A percentile compares a stretch with the other conserved stretches of the same genome.
Evolutionary conservation across 1,139 yeast species (phyloP).

Genomic region (Hyphopichia khmerensis): DNA sequence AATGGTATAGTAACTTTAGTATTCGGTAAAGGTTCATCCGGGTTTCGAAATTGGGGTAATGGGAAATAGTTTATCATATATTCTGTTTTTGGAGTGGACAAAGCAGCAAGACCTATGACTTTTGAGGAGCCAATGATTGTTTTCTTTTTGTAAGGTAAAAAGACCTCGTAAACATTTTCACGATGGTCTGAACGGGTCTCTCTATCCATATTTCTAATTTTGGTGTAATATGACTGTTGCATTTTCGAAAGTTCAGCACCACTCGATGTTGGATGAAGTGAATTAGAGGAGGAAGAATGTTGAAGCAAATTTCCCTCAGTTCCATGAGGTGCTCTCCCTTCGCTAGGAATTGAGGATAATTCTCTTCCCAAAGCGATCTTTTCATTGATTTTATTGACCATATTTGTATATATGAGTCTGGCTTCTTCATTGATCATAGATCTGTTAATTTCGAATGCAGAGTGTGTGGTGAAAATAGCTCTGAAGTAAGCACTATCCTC

Average conservation of each 20-base stretch:
- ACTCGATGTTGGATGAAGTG: constrained; percentile 18
- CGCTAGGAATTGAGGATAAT: constrained; percentile 9
- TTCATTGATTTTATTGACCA: constrained; percentile 26
- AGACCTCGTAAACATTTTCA: constrained; percentile 26
- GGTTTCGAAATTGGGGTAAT: constrained; percentile 10
- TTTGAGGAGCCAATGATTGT: constrained; percentile 31
- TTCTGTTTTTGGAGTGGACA: constrained; percentile 31
- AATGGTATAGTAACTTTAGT: constrained; percentile 26
- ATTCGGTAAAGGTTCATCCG: constrained; percentile 7
- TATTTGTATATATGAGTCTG: constrained; percentile 23
- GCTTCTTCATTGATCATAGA: constrained; percentile 36
- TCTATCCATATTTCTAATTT: constrained; percentile 9
- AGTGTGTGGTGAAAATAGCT: constrained; percentile 23
- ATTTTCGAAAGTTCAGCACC: constrained; percentile 27
- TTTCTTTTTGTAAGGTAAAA: constrained; percentile 32
- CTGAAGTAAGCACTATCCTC: constrained; percentile 31
- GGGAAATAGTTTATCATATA: constrained; percentile 24
- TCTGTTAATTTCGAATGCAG: constrained; percentile 27
- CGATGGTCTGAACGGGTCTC: constrained; percentile 7
- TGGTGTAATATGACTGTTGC: constrained; percentile 29
- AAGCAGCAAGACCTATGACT: constrained; percentile 31
- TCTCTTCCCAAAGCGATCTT: constrained; percentile 24
- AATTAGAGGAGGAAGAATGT: constrained; percentile 1
- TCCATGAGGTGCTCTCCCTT: background rate
- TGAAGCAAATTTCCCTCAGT: background rate